phyloP scores from a whole-genome alignment of 768 basidiomycete genomes.

The Royoungia palumana region DNA sequence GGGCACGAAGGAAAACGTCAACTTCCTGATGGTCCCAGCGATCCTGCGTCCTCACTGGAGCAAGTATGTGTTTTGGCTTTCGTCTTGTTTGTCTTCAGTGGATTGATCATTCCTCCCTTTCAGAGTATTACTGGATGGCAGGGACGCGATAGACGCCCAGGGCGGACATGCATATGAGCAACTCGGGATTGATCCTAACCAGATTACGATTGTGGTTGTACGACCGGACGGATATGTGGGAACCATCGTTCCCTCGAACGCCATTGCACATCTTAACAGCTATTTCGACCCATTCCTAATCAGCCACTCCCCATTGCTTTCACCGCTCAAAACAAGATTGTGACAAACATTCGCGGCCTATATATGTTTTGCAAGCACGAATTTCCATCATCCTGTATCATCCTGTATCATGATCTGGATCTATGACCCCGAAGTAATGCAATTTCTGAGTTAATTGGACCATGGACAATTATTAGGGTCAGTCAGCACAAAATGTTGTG shows the following conservation, averaged over 20 bases:
- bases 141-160: conserved; percentile 24
- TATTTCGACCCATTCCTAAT: conserved; percentile 52
- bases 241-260: conserved; percentile 28
- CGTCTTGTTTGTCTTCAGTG: neutral
- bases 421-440: too few relatives aligned
- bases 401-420: too few relatives aligned
- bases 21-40: conserved; percentile 36
- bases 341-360: too few relatives aligned
- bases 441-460: too few relatives aligned
- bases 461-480: too few relatives aligned
- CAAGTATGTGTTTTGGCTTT: conserved; percentile 29
- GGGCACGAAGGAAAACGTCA: conserved; percentile 32
- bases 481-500: too few relatives aligned
- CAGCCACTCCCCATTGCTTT: neutral
- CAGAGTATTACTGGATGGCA: conserved; percentile 38
- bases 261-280: conserved; percentile 32
- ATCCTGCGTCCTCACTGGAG: conserved; percentile 41
- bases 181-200: conserved; percentile 31
- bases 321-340: too few relatives aligned
- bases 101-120: neutral
- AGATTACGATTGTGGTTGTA: conserved; percentile 35
- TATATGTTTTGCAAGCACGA: too few relatives aligned
- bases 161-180: conserved; percentile 35
- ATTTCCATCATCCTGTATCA: too few relatives aligned
- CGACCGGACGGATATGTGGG: conserved; percentile 44